Conservation (phyloP, 768 basidiomycete genomes). For the Agrocybe praecox region DNA sequence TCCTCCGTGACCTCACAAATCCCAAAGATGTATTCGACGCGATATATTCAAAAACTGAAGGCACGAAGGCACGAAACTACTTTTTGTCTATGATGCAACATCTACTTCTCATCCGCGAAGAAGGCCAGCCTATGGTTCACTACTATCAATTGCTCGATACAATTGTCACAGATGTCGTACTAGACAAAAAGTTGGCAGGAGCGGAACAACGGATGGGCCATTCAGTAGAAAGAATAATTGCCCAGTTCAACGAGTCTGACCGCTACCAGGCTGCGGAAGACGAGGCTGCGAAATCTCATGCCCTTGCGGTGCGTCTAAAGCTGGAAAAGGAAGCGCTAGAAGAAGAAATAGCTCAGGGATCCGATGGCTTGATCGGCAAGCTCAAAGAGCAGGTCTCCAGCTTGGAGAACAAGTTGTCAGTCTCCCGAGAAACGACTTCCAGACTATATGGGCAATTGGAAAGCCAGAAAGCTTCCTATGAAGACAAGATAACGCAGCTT, state of each 20-base stretch:
- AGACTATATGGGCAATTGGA: constrained; percentile 78
- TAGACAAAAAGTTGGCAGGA: constrained; percentile 87
- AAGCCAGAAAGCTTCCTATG: constrained; percentile 76
- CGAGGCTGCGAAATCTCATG: constrained; percentile 72
- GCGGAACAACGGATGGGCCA: constrained; percentile 86
- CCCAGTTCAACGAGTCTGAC: constrained; percentile 90
- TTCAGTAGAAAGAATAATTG: constrained; percentile 86
- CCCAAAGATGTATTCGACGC: constrained; percentile 89
- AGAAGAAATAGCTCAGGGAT: constrained; percentile 78
- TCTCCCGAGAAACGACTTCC: constrained; percentile 79
- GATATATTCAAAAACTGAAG: constrained; percentile 73
- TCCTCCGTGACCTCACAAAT: constrained; percentile 75
- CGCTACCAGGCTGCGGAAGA: constrained; percentile 75
- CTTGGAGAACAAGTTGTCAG: constrained; percentile 75
- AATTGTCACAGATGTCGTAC: constrained; percentile 86
- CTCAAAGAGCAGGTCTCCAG: constrained; percentile 72
- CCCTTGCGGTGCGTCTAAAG: constrained; percentile 63
- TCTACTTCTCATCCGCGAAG: constrained; percentile 86
- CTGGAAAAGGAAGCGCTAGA: constrained; percentile 84
- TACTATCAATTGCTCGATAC: constrained; percentile 93
- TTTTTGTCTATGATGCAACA: constrained; percentile 96
- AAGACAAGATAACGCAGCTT: constrained; percentile 85
- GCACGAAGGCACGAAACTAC: constrained; percentile 78
- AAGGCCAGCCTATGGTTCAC: constrained; percentile 80
- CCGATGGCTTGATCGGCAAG: constrained; percentile 82